A percentile compares a stretch with the other conserved stretches of the same genome.
These are phyloP conservation scores for Sporisorium iseilematis-ciliati DNA, from an alignment of 1,284 basidiomycete genomes.

Conservation along the genomic window DNA sequence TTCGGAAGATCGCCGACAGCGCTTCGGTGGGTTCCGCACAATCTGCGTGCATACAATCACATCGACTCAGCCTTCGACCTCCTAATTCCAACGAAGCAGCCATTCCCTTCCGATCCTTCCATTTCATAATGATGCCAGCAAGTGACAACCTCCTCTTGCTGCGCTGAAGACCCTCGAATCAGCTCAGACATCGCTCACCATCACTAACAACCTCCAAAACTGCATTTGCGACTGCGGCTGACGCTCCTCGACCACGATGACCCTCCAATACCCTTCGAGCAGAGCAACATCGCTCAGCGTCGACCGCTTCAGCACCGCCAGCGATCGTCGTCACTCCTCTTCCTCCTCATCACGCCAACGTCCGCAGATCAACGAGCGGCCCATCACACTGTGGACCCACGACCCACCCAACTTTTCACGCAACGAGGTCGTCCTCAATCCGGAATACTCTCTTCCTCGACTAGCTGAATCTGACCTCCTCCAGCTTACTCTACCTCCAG, in stretches of 20 bases:
- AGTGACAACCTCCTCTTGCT: not conserved
- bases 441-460: constrained; percentile 55
- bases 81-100: not conserved
- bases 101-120: not conserved
- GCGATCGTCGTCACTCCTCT: constrained; percentile 46
- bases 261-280: constrained; percentile 22
- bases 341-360: constrained; percentile 39
- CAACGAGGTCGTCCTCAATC: constrained; percentile 65
- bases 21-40: not conserved
- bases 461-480: constrained; percentile 63
- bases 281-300: constrained; percentile 48
- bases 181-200: not conserved
- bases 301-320: constrained; percentile 45
- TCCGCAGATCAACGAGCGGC: constrained; percentile 49
- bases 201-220: not conserved
- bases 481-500: constrained; percentile 47
- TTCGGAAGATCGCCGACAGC: constrained; percentile 7
- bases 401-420: constrained; percentile 66
- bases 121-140: not conserved
- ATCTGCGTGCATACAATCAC: constrained; percentile 8
- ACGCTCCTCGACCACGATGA: constrained; percentile 5
- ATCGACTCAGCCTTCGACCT: not conserved
- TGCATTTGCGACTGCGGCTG: not conserved
- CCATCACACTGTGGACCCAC: constrained; percentile 64
- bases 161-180: not conserved